Conservation (phyloP, 352 stramenopile genomes). For the Globisporangium parvum region DNA sequence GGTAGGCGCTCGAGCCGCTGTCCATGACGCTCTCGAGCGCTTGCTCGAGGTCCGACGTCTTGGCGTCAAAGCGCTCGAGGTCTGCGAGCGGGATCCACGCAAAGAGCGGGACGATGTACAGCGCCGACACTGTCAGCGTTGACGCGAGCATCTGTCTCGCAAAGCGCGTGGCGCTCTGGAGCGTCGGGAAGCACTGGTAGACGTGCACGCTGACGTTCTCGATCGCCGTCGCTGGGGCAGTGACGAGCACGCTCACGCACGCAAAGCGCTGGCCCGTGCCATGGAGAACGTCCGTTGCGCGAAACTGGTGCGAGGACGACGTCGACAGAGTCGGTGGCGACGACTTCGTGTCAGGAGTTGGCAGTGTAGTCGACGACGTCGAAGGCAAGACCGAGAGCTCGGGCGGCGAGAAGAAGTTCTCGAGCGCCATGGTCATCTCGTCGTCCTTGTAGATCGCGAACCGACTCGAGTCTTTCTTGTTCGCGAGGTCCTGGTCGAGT, state of each 20-base stretch:
- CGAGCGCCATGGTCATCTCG: slow-evolving; percentile 72
- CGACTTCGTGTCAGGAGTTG: too few relatives aligned
- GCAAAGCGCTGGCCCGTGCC: slow-evolving; percentile 69
- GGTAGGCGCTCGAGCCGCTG: slow-evolving; percentile 7
- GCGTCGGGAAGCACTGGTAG: slow-evolving; percentile 77
- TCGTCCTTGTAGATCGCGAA: slow-evolving; percentile 82
- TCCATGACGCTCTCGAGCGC: slow-evolving; percentile 47
- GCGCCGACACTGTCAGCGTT: slow-evolving; percentile 31
- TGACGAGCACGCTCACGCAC: slow-evolving; percentile 47
- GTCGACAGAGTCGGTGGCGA: too few relatives aligned
- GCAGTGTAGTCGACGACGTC: background rate
- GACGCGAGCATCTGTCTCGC: slow-evolving; percentile 45
- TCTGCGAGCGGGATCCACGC: slow-evolving; percentile 68
- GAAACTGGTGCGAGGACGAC: slow-evolving; percentile 36
- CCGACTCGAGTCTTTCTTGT: slow-evolving; percentile 31
- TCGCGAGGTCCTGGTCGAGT: background rate
- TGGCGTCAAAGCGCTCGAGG: slow-evolving; percentile 66
- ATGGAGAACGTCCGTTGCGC: slow-evolving; percentile 35
- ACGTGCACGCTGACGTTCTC: slow-evolving; percentile 64
- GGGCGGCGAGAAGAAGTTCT: slow-evolving; percentile 43
- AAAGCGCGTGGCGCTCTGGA: slow-evolving; percentile 72
- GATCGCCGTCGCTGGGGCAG: slow-evolving; percentile 19
- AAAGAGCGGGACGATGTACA: slow-evolving; percentile 75
- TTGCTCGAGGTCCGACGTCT: slow-evolving; percentile 53
- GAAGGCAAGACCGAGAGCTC: background rate